phyloP scores from a whole-genome alignment of 441 rosid species.

The Populus trichocarpa region DNA sequence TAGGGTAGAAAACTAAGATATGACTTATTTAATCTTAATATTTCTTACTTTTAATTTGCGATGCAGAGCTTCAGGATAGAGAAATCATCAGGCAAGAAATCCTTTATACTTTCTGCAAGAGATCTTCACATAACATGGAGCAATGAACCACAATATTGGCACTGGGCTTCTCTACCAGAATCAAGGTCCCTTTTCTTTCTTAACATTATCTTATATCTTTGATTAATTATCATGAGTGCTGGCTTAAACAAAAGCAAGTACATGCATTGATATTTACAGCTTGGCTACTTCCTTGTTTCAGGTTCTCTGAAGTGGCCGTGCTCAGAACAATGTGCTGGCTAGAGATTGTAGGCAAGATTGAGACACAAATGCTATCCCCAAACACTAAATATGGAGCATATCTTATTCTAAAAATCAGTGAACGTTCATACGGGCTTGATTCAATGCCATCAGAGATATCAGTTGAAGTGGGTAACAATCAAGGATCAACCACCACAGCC shows the following conservation, averaged over 20 bases:
- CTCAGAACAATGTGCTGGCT: constrained; percentile 40
- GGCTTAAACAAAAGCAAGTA: neutral
- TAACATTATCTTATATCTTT: neutral
- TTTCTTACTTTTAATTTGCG: neutral
- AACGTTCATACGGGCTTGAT: constrained; percentile 54
- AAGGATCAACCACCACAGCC: constrained; percentile 13
- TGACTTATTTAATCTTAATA: neutral
- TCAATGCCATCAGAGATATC: constrained; percentile 41
- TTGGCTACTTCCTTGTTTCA: constrained; percentile 5
- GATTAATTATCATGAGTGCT: neutral
- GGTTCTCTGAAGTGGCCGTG: constrained; percentile 54
- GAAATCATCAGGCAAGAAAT: constrained; percentile 44
- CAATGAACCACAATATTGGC: constrained; percentile 47
- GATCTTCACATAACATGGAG: constrained; percentile 50
- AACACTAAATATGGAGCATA: constrained; percentile 53
- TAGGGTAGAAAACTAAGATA: neutral
- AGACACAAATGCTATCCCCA: constrained; percentile 35
- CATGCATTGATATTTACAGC: neutral
- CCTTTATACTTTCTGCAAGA: constrained; percentile 55
- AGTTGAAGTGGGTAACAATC: constrained; percentile 23
- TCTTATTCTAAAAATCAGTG: constrained; percentile 39
- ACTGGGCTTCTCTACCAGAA: constrained; percentile 43
- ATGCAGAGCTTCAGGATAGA: constrained; percentile 55
- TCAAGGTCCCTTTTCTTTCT: constrained; percentile 38
- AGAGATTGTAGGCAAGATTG: constrained; percentile 51